phyloP scores from a whole-genome alignment of 306 rosid species.

The Gillenia trifoliata region DNA sequence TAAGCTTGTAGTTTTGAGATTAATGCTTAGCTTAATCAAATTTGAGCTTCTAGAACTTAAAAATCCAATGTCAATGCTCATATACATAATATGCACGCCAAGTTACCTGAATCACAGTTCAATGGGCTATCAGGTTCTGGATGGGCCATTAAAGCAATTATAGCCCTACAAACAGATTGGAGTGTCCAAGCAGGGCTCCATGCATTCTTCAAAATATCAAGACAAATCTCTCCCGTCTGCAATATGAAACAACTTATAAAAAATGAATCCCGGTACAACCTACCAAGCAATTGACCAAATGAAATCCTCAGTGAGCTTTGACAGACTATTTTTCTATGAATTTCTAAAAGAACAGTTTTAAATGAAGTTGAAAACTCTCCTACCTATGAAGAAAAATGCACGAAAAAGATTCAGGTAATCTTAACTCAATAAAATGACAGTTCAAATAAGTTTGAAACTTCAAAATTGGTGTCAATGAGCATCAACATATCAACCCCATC shows the following conservation, averaged over 20 bases:
- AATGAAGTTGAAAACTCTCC: neutral
- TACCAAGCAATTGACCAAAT: neutral
- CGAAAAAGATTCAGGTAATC: neutral
- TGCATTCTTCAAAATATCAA: slow-evolving; percentile 93
- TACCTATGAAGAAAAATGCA: neutral
- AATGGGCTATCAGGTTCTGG: slow-evolving; percentile 97
- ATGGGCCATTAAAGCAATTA: slow-evolving; percentile 97
- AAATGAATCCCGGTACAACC: neutral
- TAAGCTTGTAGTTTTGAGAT: neutral
- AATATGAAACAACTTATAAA: neutral
- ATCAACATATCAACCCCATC: neutral
- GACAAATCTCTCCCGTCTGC: slow-evolving; percentile 98
- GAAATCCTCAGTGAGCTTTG: neutral
- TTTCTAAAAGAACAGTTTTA: neutral
- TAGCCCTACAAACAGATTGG: slow-evolving; percentile 97
- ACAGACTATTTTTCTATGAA: neutral
- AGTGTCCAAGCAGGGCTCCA: slow-evolving; percentile 99
- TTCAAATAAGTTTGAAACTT: neutral
- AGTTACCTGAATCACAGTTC: slow-evolving; percentile 88
- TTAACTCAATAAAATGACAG: neutral
- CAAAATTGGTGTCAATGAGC: no score
- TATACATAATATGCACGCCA: neutral
- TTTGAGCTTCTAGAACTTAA: neutral
- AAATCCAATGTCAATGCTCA: neutral
- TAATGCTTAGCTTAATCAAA: no score